Conservation (phyloP, 257 asterid genomes). For the Solanum chilense region DNA sequence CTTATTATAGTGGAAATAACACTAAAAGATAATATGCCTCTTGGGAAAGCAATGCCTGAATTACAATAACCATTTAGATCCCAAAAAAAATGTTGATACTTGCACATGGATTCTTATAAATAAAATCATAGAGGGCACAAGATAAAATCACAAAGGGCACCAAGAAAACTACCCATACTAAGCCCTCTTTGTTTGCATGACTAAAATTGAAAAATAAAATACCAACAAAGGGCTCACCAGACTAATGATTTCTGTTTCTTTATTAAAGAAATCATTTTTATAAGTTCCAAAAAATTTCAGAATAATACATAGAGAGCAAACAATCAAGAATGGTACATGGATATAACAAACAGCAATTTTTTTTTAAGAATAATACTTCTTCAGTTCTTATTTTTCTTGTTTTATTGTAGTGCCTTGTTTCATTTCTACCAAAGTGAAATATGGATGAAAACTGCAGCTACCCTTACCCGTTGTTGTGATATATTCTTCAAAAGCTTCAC, state of each 20-base stretch:
- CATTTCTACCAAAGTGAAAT: background rate
- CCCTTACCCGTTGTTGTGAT: constrained; percentile 61
- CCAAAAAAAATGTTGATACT: background rate
- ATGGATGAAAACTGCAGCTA: background rate
- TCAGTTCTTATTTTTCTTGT: background rate
- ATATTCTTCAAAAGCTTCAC: constrained; percentile 76
- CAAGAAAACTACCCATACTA: background rate
- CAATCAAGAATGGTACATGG: background rate
- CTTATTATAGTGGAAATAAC: background rate
- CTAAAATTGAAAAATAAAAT: background rate
- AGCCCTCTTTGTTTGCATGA: background rate
- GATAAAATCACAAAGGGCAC: background rate
- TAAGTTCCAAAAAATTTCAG: background rate
- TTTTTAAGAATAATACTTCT: background rate
- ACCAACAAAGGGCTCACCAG: background rate
- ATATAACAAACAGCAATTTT: background rate
- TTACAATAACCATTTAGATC: background rate
- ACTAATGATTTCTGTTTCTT: background rate
- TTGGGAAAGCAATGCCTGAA: background rate
- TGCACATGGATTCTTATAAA: background rate
- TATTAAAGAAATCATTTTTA: background rate
- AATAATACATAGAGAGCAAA: background rate
- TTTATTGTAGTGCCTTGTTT: background rate
- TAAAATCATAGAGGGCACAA: background rate
- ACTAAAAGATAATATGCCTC: background rate